A percentile compares a stretch with the other conserved stretches of the same genome.
Evolutionary conservation across 306 rosid genomes (phyloP).

Genomic region (Prinsepia uniflora): DNA sequence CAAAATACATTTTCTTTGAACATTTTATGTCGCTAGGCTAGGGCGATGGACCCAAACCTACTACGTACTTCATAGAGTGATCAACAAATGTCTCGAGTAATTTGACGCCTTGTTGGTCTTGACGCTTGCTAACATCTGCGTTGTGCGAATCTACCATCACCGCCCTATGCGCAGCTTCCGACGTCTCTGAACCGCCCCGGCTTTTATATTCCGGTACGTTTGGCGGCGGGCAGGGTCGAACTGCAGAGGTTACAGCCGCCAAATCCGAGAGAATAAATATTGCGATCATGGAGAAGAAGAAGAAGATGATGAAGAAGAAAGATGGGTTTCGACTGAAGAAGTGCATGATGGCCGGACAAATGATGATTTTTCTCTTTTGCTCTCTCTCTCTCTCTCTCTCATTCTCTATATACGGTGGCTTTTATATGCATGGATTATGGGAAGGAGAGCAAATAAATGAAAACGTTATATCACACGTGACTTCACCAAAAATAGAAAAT

Average conservation of each 20-base stretch:
- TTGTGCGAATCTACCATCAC: no score
- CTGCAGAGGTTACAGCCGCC: conserved; percentile 1
- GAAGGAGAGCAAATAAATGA: background rate
- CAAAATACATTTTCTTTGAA: no score
- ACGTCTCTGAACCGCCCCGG: background rate
- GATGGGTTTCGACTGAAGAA: background rate
- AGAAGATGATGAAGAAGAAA: conserved; percentile 8
- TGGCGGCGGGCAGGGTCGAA: background rate
- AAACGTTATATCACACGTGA: background rate
- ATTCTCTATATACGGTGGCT: background rate
- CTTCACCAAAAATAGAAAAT: no score
- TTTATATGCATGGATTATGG: background rate
- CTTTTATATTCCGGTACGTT: background rate
- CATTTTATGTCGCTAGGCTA: no score
- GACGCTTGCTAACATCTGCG: conserved; percentile 7
- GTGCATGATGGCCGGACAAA: background rate
- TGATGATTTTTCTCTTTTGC: background rate
- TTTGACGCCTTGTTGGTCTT: background rate
- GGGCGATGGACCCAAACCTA: background rate
- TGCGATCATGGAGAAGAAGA: background rate
- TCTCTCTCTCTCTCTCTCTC: no score
- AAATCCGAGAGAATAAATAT: background rate
- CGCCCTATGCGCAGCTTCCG: background rate
- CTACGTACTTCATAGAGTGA: background rate
- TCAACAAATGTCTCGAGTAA: background rate